Evolutionary conservation across 805 yeast genomes (phyloP), one percentile per base, ranked within the genome.

Genomic region (Wickerhamomyces ciferrii): DNA sequence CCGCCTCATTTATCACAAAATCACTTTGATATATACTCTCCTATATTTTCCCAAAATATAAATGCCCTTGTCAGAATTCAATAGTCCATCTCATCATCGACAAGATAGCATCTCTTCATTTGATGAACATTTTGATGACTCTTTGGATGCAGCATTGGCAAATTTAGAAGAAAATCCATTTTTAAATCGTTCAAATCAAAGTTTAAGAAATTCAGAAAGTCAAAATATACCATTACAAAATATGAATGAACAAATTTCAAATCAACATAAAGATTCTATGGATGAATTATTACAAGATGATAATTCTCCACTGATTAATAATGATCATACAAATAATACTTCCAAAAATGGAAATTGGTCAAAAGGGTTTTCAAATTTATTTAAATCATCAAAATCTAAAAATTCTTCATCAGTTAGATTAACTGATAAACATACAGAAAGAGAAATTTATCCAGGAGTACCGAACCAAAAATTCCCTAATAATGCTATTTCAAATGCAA

Each of bases 401-500:
- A 40, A 13, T 11, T 35, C 51, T 10, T 23, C 46, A 1, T 59
- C 50, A 17, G 60, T 61, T 29, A 53, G 54, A 31, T 50, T 63
- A 41, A 59, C 60, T 2, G 63, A 63, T 20, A 54, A 60, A 31
- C 59, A 63, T 48, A 48, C 54, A 2, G 75, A 71, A 50, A 63
- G 77, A 54, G 69, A 68, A 40, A 65, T 73, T 3, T 69, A 69
- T 50, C 75, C 76, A 3, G 68, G 67, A 20, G 65, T 71, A 29
- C 70, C 75, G 2, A 66, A 66, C 6, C 48, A 62, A 42, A 62
- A 55, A 42, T 70, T 68, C 46, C 70, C 94, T 2, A 68, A 88
- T 13, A 94, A 94, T 63, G 87, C 94, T 7, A 78, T 94, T 14
- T 87, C 96, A 41, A 94, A 94, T 66, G 98, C 99, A 20, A 92